phyloP scores from a whole-genome alignment of 495 filamentous ascomycete genomes.

The Trypethelium eluteriae region DNA sequence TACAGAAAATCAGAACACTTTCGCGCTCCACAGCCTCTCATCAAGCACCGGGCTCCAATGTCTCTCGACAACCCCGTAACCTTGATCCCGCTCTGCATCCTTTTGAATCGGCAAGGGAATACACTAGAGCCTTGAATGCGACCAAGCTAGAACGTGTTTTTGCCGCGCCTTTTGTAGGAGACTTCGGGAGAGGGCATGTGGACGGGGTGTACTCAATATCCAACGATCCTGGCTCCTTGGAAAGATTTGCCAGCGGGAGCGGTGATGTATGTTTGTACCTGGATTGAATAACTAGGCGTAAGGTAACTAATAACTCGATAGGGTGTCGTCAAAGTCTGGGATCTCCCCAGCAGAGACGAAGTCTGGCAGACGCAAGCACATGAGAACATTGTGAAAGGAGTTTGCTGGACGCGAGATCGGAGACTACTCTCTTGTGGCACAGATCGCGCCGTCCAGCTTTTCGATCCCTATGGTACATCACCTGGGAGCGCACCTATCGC shows the following conservation, averaged over 20 bases:
- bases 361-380: conserved; percentile 75
- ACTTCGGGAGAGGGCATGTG: conserved; percentile 84
- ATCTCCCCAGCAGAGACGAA: conserved; percentile 69
- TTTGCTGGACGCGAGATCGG: conserved; percentile 76
- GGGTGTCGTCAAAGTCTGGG: conserved; percentile 91
- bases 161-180: conserved; percentile 80
- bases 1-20: conserved; percentile 87
- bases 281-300: conserved; percentile 66
- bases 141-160: conserved; percentile 95
- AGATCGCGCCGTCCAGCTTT: conserved; percentile 81
- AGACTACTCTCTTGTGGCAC: conserved; percentile 84
- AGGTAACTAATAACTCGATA: conserved; percentile 47
- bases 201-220: conserved; percentile 64
- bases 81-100: conserved; percentile 89
- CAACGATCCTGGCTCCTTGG: conserved; percentile 37
- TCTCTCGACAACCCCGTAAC: conserved; percentile 70
- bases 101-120: conserved; percentile 90
- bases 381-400: conserved; percentile 81
- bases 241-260: conserved; percentile 36
- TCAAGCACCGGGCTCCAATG: conserved; percentile 69
- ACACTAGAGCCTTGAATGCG: conserved; percentile 80
- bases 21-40: conserved; percentile 66
- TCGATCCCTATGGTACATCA: conserved; percentile 73
- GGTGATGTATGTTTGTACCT: conserved; percentile 38
- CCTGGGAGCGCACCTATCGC: conserved; percentile 57